These are phyloP conservation scores for Trichosporon sp. DNA, from an alignment of 1,284 basidiomycete species.

Conservation along the genomic window DNA sequence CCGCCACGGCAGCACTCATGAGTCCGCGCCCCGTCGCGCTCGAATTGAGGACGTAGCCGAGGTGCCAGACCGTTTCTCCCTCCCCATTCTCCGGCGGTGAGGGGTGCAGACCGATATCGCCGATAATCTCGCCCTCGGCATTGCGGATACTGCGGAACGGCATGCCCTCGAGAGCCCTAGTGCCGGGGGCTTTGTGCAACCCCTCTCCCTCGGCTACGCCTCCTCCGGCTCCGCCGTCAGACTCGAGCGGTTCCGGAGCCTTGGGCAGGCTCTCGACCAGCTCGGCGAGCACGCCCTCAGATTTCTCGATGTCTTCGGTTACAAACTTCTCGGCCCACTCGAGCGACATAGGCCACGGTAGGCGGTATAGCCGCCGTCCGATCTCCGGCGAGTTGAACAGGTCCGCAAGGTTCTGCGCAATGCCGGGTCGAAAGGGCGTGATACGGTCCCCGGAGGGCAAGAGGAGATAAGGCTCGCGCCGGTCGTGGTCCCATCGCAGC, in stretches of 20 bases:
- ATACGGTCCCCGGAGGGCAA: conserved; percentile 22
- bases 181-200: background rate
- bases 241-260: background rate
- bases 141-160: conserved; percentile 20
- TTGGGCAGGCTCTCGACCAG: background rate
- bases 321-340: conserved; percentile 14
- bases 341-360: conserved; percentile 22
- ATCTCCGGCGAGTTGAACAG: conserved; percentile 24
- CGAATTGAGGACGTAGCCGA: conserved; percentile 21
- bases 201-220: background rate
- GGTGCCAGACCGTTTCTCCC: conserved; percentile 1
- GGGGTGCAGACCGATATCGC: conserved; percentile 16
- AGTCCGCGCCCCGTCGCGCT: conserved; percentile 13
- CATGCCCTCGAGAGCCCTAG: conserved; percentile 1
- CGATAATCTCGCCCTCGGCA: conserved; percentile 12
- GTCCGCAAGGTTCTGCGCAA: conserved; percentile 19
- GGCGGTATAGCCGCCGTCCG: conserved; percentile 17
- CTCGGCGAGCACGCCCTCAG: background rate
- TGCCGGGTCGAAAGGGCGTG: conserved; percentile 18
- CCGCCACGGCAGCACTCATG: conserved; percentile 11
- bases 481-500: conserved; percentile 22
- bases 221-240: background rate
- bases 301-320: background rate
- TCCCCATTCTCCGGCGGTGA: background rate
- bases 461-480: conserved; percentile 27